Base-by-base conservation (phyloP, 1,139 yeast genomes). In the Saccharomycopsis phalli region DNA sequence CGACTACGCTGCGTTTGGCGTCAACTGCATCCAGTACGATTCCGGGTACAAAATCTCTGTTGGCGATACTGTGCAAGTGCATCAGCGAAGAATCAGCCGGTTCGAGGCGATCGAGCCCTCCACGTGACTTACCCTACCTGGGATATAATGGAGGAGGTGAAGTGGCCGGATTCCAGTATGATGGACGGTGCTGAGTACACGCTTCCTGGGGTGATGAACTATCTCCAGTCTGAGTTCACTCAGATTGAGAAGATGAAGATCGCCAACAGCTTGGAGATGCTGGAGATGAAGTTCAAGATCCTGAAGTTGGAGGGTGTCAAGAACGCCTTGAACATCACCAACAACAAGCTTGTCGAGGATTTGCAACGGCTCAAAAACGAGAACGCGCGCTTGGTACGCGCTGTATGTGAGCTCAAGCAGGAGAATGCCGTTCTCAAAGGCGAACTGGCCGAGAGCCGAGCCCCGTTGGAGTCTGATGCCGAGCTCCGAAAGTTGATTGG, bases 151-250 rank as follows among this genome's bases (percentile, higher is more conserved):
- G 6, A 22, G 25, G 25, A 22, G 6, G 10, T 22, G 25, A 22
- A 22, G 10, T 22, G 25, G 25, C 10, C 6, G 6, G 25, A 22
- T 22, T 6, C 25, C 6, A 22, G 25, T 22, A 37, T 2, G 2
- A 44, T 44, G 47, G 44, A 44, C 13, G 50, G 54, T 35, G 18
- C 63, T 4, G 66, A 67, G 38, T 74, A 74, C 49, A 74, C 79
- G 2, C 61, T 75, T 20, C 81, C 81, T 0, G 81, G 81, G 2
- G 74, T 75, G n/a, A 74, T 75, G 58, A 74, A 72, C 51, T 75
- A 75, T 51, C 59, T 75, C 41, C 76, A 78, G 26, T 65, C 72
- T 7, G 81, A 75, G 49, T 75, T 74, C 57, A 73, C 81, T 22
- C 68, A 70, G 45, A 63, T 74, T 47, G 81, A 75, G 51, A 58